phyloP scores from a whole-genome alignment of 169 alveolate species.

The Besnoitia besnoiti region DNA sequence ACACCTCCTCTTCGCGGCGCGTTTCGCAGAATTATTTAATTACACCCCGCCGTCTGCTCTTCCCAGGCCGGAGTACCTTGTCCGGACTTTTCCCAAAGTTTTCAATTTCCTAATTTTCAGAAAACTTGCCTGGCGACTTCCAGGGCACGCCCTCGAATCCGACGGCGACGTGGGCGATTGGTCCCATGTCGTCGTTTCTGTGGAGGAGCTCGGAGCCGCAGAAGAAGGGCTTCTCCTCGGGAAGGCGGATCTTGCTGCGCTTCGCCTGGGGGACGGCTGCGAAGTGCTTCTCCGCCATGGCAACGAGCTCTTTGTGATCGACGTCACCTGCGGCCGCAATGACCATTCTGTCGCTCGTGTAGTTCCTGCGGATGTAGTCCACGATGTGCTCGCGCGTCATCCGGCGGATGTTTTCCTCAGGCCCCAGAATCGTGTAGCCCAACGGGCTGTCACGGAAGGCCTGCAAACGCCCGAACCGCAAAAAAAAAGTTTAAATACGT shows the following conservation, averaged over 20 bases:
- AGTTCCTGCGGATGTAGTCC: slow-evolving; percentile 89
- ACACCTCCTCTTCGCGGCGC: no score
- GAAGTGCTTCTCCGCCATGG: slow-evolving; percentile 54
- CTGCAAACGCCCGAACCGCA: slow-evolving; percentile 41
- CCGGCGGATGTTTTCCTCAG: slow-evolving; percentile 86
- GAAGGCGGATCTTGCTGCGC: slow-evolving; percentile 18
- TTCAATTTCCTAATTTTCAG: no score
- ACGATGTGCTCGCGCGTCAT: slow-evolving; percentile 86
- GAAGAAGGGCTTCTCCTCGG: slow-evolving; percentile 63
- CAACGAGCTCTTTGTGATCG: slow-evolving; percentile 61
- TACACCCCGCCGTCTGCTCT: no score
- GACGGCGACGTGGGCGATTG: slow-evolving; percentile 89
- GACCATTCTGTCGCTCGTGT: slow-evolving; percentile 91
- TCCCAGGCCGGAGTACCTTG: no score
- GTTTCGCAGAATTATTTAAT: no score
- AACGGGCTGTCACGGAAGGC: slow-evolving; percentile 91
- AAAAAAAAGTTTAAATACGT: not conserved
- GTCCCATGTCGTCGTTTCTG: slow-evolving; percentile 83
- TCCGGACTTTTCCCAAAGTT: no score
- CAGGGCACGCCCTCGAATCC: slow-evolving; percentile 94
- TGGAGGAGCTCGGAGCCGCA: slow-evolving; percentile 67
- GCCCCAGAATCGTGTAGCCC: slow-evolving; percentile 92
- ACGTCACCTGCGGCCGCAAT: slow-evolving; percentile 63
- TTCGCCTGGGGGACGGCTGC: slow-evolving; percentile 34
- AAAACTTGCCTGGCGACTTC: slow-evolving; percentile 89